Base-by-base conservation (phyloP, 2,329 filamentous ascomycete species). In the Aspergillus novofumigatus region DNA sequence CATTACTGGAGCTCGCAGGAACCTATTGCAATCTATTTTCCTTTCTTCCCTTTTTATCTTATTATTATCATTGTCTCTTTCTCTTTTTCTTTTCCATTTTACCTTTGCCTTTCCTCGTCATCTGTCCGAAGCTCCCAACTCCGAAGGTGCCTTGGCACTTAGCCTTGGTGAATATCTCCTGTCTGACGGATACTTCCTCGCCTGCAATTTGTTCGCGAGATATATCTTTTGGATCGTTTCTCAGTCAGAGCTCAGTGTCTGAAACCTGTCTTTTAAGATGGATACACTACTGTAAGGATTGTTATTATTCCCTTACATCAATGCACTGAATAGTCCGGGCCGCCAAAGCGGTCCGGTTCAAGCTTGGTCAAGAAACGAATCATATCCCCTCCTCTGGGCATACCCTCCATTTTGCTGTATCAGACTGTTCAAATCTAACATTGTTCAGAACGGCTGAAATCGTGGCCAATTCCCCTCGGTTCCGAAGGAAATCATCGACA, bases 401-500 rank as follows among this genome's bases (percentile, higher is more conserved):
- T 28, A 14, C 21, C 21, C 6, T 7, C 1, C 14, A 3, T 47
- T 51, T 51, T 28, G 42, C 47, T 58, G 45, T 47, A 42, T 26
- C 25, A 57, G 45, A 29, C 42, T 44, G 28, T 57, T 53, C 62
- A 54, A 55, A 65, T 61, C 64, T 70, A 63, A 73, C 67, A 56
- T 63, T 55, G 56, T 52, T 44, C 67, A 94, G 91, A 59, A 97
- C 92, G 49, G 91, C 92, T 69, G 91, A 97, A 72, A 89, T 96
- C 66, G 91, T 92, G 74, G 91, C 90, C 64, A 96, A 90, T 74
- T 92, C 92, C 58, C 91, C 91, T 57, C 87, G 90, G 65, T 96
- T 96, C 73, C 88, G 92, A 62, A 88, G 94, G 68, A 90, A 91
- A 77, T 97, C 93, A 67, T 97, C 92, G 65, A 97, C 92, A 41